Percentiles rank a stretch among this genome's conserved stretches.
These are phyloP conservation scores for Coniosporium tulheliwenetii DNA, from an alignment of 2,329 filamentous ascomycete species.

Conservation along the genomic window DNA sequence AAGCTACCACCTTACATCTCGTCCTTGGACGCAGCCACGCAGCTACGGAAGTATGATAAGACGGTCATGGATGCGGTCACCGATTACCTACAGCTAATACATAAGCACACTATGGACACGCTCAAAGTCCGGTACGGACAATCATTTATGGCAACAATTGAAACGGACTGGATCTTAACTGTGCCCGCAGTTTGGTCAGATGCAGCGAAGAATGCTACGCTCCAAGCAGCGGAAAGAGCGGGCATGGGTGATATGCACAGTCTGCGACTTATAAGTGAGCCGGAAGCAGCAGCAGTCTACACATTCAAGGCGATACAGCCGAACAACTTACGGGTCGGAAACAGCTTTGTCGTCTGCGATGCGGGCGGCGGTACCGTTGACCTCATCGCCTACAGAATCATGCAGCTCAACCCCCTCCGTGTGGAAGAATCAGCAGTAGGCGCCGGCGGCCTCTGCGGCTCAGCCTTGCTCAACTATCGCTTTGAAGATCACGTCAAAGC, in stretches of 20 bases:
- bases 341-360: constrained; percentile 43
- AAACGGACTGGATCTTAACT: constrained; percentile 65
- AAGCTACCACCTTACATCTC: constrained; percentile 70
- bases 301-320: constrained; percentile 67
- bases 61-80: constrained; percentile 66
- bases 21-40: constrained; percentile 59
- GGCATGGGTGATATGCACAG: constrained; percentile 58
- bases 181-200: constrained; percentile 78
- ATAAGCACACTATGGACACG: constrained; percentile 65
- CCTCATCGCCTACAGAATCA: constrained; percentile 70
- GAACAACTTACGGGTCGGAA: constrained; percentile 53
- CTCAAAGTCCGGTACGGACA: constrained; percentile 60
- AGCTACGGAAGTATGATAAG: constrained; percentile 59
- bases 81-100: constrained; percentile 64
- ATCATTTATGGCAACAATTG: constrained; percentile 61
- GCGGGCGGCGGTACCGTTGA: constrained; percentile 48
- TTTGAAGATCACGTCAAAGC: constrained; percentile 63
- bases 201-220: constrained; percentile 67
- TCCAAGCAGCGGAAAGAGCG: constrained; percentile 61
- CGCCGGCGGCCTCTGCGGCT: constrained; percentile 62
- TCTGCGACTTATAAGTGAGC: constrained; percentile 68
- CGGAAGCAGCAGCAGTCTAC: constrained; percentile 65
- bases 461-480: constrained; percentile 64
- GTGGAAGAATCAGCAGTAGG: constrained; percentile 70
- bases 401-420: constrained; percentile 52